Base-by-base conservation (phyloP, 1,284 basidiomycete genomes). In the Moesziomyces parantarcticus region DNA sequence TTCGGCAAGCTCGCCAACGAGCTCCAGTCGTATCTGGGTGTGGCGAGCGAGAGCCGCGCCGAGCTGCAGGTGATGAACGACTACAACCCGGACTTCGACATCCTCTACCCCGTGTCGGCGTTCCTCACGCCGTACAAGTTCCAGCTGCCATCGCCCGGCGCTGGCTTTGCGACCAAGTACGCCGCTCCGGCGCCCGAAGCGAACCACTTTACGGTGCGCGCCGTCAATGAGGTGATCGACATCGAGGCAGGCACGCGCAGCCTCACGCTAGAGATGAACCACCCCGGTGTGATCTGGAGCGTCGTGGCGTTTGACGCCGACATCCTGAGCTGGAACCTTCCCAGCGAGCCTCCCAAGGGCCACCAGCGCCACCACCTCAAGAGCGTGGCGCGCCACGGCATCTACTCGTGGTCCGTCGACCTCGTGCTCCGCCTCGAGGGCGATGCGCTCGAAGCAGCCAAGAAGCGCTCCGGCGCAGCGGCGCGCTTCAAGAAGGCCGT, bases 251-350 rank as follows among this genome's bases (percentile, higher is more conserved):
- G 89, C 4, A 92, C 90, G 3, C 87, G 94, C 57, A 88, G 87
- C 50, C 83, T 98, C 50, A 90, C 89, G 6, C 82, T 98, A 32
- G 85, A 87, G 45, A 87, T 97, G 45, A 86, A 89, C 45, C 94
- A 97, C 85, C 92, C 92, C 2, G 91, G 90, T 11, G 85, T 94
- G 32, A 94, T 95, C 64, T 95, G 93, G 93, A 91, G 81, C 88
- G 93, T 92, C 1, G 88, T 99, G 54, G 92, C 93, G 0, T 98
- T 99, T 78, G 91, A 95, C 56, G 95, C 93, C 0, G 91, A 97
- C 67, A 92, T 99, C 8, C 84, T 95, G 18, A 85, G 88, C 56
- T 98, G 96, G 96, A 91, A 85, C 62, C 74, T 86, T 5, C 83
- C 84, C 20, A 63, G 60, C 58, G 91, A 92, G 0, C 75, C 78